Evolutionary conservation across 2,329 filamentous ascomycete species (phyloP).

Genomic region (Colletotrichum theobromicola): DNA sequence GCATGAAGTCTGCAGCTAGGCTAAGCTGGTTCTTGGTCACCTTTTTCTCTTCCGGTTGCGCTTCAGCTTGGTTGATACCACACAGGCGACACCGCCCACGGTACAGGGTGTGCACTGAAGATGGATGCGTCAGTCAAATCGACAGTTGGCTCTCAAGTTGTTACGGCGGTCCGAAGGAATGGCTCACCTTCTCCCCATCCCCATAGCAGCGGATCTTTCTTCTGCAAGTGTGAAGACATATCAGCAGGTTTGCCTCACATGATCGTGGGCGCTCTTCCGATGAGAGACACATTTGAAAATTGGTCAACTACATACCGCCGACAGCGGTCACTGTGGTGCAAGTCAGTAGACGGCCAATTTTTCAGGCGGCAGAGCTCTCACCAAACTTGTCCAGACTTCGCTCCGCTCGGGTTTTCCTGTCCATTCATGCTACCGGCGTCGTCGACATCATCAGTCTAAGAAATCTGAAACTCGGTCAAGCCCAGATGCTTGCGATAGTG

Average conservation of each 20-base stretch:
- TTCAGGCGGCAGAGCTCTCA: background rate
- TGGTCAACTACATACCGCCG: background rate
- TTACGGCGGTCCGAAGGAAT: too few species aligned
- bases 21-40: background rate
- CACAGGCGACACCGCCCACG: background rate
- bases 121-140: background rate
- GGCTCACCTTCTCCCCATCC: slow-evolving; percentile 9
- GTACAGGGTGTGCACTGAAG: slow-evolving; percentile 7
- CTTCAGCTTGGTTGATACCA: slow-evolving; percentile 12
- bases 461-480: background rate
- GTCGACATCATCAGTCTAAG: background rate
- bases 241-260: background rate
- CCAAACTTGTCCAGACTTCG: slow-evolving; percentile 12
- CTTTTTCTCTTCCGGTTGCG: slow-evolving; percentile 19
- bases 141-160: background rate
- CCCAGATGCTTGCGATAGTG: too few species aligned
- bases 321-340: slow-evolving; percentile 1
- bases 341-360: background rate
- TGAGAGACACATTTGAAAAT: background rate
- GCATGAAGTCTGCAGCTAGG: background rate
- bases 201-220: slow-evolving; percentile 19
- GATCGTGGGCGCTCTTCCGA: background rate
- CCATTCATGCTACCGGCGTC: background rate
- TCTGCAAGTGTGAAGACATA: background rate
- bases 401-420: background rate